These are phyloP conservation scores for Mortierella sp. DNA, from an alignment of 371 early-diverging fungal species.

Conservation along the genomic window DNA sequence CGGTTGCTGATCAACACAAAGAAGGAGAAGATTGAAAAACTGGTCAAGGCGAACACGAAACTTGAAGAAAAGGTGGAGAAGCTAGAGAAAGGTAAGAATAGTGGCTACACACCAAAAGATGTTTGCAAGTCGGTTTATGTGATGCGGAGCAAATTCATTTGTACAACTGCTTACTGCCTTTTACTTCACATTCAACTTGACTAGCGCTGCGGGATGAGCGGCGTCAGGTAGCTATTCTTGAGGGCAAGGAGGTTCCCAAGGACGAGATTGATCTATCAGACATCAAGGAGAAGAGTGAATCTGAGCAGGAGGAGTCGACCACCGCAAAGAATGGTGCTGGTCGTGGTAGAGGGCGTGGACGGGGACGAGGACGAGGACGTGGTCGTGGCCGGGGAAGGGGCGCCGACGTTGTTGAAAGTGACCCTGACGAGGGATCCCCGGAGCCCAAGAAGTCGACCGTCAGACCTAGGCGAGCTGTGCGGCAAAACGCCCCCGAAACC, in stretches of 20 bases:
- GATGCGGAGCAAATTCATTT: not conserved
- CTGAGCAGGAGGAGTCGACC: not conserved
- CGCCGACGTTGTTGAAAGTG: not conserved
- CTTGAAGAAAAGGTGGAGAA: constrained; percentile 18
- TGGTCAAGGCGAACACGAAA: constrained; percentile 8
- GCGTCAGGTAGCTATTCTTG: constrained; percentile 4
- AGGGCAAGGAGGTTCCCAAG: constrained; percentile 18
- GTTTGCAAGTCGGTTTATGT: too few species aligned
- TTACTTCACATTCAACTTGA: not conserved
- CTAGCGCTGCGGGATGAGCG: constrained; percentile 40
- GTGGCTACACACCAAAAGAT: not conserved
- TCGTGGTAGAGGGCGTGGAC: constrained; percentile 26
- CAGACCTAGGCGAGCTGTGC: not conserved
- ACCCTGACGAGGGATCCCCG: not conserved
- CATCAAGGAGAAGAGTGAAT: constrained; percentile 20
- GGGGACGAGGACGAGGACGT: constrained; percentile 25
- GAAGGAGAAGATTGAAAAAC: constrained; percentile 32
- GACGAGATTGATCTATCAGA: constrained; percentile 14
- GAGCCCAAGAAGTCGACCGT: not conserved
- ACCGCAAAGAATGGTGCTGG: constrained; percentile 3
- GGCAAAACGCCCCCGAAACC: not conserved
- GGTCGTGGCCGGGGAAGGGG: constrained; percentile 29
- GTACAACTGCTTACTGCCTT: not conserved
- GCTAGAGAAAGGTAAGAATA: constrained; percentile 27
- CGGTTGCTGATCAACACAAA: constrained; percentile 39